A percentile compares a stretch with the other conserved stretches of the same genome.
Evolutionary conservation across 2,329 filamentous ascomycete species (phyloP).

Genomic region (Hymenoscyphus infarciens): DNA sequence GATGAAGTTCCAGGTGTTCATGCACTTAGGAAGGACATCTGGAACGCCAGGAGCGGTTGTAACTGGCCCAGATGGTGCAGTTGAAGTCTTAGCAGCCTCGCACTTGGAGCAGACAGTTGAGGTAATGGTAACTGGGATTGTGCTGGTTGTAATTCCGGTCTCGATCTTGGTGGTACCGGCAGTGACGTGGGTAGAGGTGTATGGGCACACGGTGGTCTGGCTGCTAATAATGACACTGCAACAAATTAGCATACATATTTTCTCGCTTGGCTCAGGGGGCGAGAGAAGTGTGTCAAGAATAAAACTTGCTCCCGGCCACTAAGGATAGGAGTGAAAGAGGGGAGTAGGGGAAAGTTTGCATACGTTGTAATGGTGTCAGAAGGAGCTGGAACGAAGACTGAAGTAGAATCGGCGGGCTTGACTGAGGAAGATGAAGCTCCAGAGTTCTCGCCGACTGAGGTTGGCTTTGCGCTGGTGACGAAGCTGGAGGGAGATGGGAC

Average conservation of each 20-base stretch:
- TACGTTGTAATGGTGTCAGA: slow-evolving; percentile 11
- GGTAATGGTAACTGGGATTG: slow-evolving; percentile 34
- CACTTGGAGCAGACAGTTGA: slow-evolving; percentile 29
- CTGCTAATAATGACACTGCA: slow-evolving; percentile 5
- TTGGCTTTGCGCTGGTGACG: not conserved
- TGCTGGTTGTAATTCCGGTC: slow-evolving; percentile 28
- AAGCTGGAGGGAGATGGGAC: not conserved
- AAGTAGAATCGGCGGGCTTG: not conserved
- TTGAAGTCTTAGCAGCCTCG: slow-evolving; percentile 13
- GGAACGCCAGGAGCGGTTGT: slow-evolving; percentile 46
- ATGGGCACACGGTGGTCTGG: slow-evolving; percentile 11
- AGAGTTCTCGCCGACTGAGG: not conserved
- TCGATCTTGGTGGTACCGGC: slow-evolving; percentile 21
- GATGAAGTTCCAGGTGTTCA: slow-evolving; percentile 83
- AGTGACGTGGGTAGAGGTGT: slow-evolving; percentile 26
- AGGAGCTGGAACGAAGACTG: not conserved
- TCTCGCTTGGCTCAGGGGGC: too few species aligned
- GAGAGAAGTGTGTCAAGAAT: too few species aligned
- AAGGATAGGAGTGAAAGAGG: too few species aligned
- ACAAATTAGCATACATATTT: too few species aligned
- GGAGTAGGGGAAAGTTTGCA: too few species aligned
- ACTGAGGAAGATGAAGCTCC: not conserved
- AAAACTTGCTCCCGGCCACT: too few species aligned
- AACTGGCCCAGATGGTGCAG: slow-evolving; percentile 11
- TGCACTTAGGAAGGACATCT: slow-evolving; percentile 74